These are phyloP conservation scores for Verticillium nubilum DNA, from an alignment of 2,329 filamentous ascomycete species.

Conservation along the genomic window DNA sequence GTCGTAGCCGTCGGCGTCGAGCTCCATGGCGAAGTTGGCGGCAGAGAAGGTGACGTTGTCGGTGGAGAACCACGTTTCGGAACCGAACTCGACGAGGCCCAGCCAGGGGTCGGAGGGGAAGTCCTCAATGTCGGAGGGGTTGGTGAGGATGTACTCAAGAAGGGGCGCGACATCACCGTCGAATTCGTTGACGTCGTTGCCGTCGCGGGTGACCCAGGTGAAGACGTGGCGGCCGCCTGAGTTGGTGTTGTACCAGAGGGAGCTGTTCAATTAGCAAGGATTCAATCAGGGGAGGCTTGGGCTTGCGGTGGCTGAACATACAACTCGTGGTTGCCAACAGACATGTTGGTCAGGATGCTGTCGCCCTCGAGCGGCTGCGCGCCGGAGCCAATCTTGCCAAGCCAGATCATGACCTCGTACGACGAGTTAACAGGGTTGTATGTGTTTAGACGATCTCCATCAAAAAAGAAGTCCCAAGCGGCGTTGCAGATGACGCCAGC, in stretches of 20 bases:
- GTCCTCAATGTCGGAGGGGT: slow-evolving; percentile 18
- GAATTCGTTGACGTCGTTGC: slow-evolving; percentile 17
- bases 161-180: slow-evolving; percentile 23
- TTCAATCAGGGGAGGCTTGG: neutral
- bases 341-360: slow-evolving; percentile 17
- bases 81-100: slow-evolving; percentile 24
- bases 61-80: slow-evolving; percentile 20
- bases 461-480: slow-evolving; percentile 26
- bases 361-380: slow-evolving; percentile 20
- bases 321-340: slow-evolving; percentile 20
- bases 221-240: slow-evolving; percentile 22
- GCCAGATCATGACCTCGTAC: slow-evolving; percentile 28
- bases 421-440: slow-evolving; percentile 19
- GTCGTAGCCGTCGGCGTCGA: slow-evolving; percentile 8
- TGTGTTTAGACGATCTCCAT: slow-evolving; percentile 17
- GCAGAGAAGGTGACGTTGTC: slow-evolving; percentile 24
- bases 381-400: slow-evolving; percentile 19
- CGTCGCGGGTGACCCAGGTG: slow-evolving; percentile 19
- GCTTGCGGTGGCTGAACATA: slow-evolving; percentile 10
- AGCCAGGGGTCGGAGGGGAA: slow-evolving; percentile 15
- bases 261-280: slow-evolving; percentile 11
- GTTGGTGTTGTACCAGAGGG: slow-evolving; percentile 21
- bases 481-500: slow-evolving; percentile 19
- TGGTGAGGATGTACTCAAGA: slow-evolving; percentile 22
- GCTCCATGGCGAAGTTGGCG: slow-evolving; percentile 16